Evolutionary conservation across 2,329 filamentous ascomycete genomes (phyloP), one percentile per base, ranked within the genome.

Genomic region (Ophiocordyceps camponoti-rufipedis): DNA sequence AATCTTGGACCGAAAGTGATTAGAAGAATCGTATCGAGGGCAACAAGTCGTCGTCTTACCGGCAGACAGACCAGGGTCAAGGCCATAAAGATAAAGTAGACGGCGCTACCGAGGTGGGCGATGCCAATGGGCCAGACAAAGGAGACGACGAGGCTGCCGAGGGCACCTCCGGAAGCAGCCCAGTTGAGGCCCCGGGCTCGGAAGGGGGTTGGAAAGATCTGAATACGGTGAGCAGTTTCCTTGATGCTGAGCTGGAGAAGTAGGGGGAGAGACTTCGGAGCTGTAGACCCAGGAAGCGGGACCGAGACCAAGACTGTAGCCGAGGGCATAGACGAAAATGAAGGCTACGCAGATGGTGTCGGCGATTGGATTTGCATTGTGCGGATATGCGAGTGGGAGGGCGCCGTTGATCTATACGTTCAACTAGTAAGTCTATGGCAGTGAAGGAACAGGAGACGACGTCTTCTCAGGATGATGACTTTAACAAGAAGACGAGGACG

Each of bases 251-350:
- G 3, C 14, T 28, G 16, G 10, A n/a, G 42, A 16, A 10, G 16
- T 31, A 43, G 7, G 16, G 29, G 29, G 42, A 18, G 31, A 43
- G 16, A 19, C 70, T 60, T 78, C 73, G 0, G 71, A 67, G n/a
- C 70, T 70, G 48, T 77, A 77, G 0, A 77, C 70, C 73, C 73
- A 78, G 0, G 71, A 64, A 1, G 71, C 67, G 0, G 73, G 71
- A 0, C 73, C 73, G 41, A 76, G 74, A 0, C 73, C 71, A 49
- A 77, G 61, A 44, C 69, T 74, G 53, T 74, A 77, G 0, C 73
- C 73, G 44, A 76, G 63, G 8, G 72, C 70, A 54, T 74, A 78
- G 41, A 77, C 58, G 53, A 76, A 76, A 39, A 76, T 70, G 52
- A 75, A 75, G 11, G 68, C 58, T 19, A 75, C 65, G 52, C 72